Base-by-base conservation (phyloP, 768 basidiomycete species). In the Daedaleopsis nitida region DNA sequence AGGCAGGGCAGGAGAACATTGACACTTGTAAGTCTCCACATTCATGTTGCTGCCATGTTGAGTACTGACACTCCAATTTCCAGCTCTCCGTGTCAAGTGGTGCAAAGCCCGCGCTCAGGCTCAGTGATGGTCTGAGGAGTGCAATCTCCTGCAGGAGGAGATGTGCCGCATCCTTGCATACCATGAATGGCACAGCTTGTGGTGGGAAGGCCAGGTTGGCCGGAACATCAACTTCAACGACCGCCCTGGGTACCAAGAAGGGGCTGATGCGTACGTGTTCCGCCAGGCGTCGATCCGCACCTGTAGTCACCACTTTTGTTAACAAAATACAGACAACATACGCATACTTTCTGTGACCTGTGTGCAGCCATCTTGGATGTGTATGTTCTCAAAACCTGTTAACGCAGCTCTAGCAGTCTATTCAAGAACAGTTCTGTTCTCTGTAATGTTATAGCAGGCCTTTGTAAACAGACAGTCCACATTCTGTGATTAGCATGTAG, bases 51-150 rank as follows among this genome's bases (percentile, higher is more conserved):
- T 45, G n/a, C 8, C n/a, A 3, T 17, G 7, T 45, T n/a, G 14
- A 45, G 10, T 17, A 17, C 17, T 45, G 16, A n/a, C 44, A 3
- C 10, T 1, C 2, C 12, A n/a, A 17, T 45, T 45, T 45, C 44
- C 44, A 45, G 44, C n/a, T 16, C 45, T 60, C 16, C 63, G 55
- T 8, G n/a, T 58, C 9, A 60, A 62, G 44, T 65, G 64, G 60
- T 44, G 49, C 23, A 62, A 62, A 35, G 44, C 53, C 19, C 55
- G 55, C 12, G 56, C 58, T 7, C 59, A 54, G 0, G 52, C 48
- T 5, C 8, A 23, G 0, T 50, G 65, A 14, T 67, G 66, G 66
- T 17, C 21, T 9, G 64, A 67, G 53, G 65, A 67, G 44, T 37
- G 43, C 16, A 32, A 55, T 13, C 61, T 65, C 12, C 8, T 67